phyloP scores from a whole-genome alignment of 73 alveolate genomes.

The Paramecium sexaurelia region DNA sequence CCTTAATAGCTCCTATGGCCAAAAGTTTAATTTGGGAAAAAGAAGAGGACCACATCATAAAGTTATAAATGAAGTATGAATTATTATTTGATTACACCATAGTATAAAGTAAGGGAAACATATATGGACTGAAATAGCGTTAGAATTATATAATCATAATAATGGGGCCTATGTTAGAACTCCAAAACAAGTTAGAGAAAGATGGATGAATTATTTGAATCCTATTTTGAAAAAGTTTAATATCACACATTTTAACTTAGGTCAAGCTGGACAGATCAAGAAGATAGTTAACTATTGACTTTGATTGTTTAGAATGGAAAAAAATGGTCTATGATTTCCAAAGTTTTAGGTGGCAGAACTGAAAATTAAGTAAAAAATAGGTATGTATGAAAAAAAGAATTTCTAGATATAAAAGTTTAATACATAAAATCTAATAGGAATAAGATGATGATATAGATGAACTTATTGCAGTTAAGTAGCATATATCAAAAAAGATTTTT shows the following conservation, averaged over 20 bases:
- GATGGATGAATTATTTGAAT: slow-evolving; percentile 90
- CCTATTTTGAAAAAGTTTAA: slow-evolving; percentile 80
- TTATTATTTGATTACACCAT: background rate
- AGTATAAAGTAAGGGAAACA: slow-evolving; percentile 43
- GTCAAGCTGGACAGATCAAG: slow-evolving; percentile 83
- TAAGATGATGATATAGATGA: slow-evolving; percentile 56
- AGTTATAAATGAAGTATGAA: slow-evolving; percentile 22
- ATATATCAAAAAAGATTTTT: background rate
- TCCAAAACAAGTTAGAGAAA: slow-evolving; percentile 86
- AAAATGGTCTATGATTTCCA: background rate
- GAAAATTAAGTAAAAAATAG: slow-evolving; percentile 84
- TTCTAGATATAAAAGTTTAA: slow-evolving; percentile 22
- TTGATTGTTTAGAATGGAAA: slow-evolving; percentile 70
- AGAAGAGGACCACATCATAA: slow-evolving; percentile 49
- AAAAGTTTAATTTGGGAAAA: slow-evolving; percentile 48
- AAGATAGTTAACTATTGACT: slow-evolving; percentile 79
- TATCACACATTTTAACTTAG: too few species aligned
- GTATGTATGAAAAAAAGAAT: background rate
- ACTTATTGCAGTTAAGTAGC: background rate
- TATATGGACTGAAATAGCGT: slow-evolving; percentile 45
- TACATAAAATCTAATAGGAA: slow-evolving; percentile 34
- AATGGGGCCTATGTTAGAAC: slow-evolving; percentile 52
- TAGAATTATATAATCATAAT: slow-evolving; percentile 43
- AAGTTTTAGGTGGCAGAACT: background rate
- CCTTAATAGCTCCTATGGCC: slow-evolving; percentile 36